Evolutionary conservation across 306 rosid genomes (phyloP), one percentile per base, ranked within the genome.

Genomic region (Fagus crenata): DNA sequence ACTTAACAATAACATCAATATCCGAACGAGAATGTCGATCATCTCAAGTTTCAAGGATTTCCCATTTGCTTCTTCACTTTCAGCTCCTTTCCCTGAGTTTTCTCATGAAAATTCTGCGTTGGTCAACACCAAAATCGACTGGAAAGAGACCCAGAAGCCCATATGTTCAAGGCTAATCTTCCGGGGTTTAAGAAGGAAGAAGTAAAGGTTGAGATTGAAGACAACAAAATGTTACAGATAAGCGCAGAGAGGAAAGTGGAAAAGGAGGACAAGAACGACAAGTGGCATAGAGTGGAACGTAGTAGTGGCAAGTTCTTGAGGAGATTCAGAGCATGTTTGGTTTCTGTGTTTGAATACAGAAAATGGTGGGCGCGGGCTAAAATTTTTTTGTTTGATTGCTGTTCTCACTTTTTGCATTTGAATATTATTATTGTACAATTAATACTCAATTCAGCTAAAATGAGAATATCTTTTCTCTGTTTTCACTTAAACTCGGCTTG

Each of bases 121-220:
- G 5, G 75, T 67, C 11, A 77, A 14, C 65, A 59, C 85, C 0
- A 42, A 58, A 3, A 15, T 82, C 31, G 85, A 82, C 77, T 77
- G 85, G 81, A 82, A 82, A 75, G 85, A 82, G 71, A 83, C 84
- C 6, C 76, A 4, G 84, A 79, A 53, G 81, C 86, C 14, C 86
- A 79, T 54, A 53, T 79, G 42, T 83, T 83, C 78, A 55, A 72
- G 71, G 78, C 81, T 0, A 78, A 83, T 39, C 53, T 79, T 4
- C 72, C 78, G 0, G 80, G 87, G 12, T 18, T 84, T 53, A 75
- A 58, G 68, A 80, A 80, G 11, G 81, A 84, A 7, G 82, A 84
- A 56, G 82, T 76, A 7, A 77, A 80, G 71, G 87, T 84, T 2
- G 82, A 77, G 82, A 58, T 80, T 0, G 85, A 77, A 35, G 78